Percentiles rank a stretch among this genome's conserved stretches.
These are phyloP conservation scores for Schwanniomyces vanrijiae DNA, from an alignment of 805 yeast species.

Conservation along the genomic window DNA sequence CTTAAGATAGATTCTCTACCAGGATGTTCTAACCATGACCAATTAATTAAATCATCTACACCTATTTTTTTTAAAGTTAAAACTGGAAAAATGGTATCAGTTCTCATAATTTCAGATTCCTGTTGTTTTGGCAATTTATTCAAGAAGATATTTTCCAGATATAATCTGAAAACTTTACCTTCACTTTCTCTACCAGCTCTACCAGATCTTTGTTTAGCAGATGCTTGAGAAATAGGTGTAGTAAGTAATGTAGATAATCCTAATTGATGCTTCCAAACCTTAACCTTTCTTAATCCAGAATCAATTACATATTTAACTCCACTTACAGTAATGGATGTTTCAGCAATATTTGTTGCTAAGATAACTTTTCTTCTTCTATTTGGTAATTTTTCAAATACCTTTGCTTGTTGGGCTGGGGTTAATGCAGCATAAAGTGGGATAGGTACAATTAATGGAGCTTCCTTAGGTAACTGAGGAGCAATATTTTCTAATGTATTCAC, in stretches of 20 bases:
- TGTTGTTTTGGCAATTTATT: constrained; percentile 68
- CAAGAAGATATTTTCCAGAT: constrained; percentile 67
- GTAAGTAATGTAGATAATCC: constrained; percentile 92
- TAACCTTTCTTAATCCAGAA: constrained; percentile 88
- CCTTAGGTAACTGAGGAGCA: constrained; percentile 66
- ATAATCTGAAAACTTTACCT: constrained; percentile 87
- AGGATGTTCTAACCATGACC: constrained; percentile 95
- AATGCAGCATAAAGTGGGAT: constrained; percentile 92
- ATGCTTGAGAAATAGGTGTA: constrained; percentile 89
- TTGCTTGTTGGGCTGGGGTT: constrained; percentile 78
- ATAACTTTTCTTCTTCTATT: constrained; percentile 79
- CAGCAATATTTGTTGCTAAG: constrained; percentile 94
- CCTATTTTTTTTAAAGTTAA: constrained; percentile 81
- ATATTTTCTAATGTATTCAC: constrained; percentile 59
- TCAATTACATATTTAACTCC: constrained; percentile 94
- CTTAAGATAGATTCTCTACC: constrained; percentile 72
- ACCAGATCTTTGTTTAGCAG: constrained; percentile 94
- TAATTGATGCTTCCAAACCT: constrained; percentile 90
- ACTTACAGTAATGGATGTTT: constrained; percentile 93
- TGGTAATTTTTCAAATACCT: constrained; percentile 68
- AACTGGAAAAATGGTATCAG: constrained; percentile 82
- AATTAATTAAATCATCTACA: constrained; percentile 76
- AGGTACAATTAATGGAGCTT: constrained; percentile 74
- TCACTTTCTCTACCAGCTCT: constrained; percentile 97
- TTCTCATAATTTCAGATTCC: constrained; percentile 89